Conservation (phyloP, 331 rosid genomes). For the Dryas integrifolia region DNA sequence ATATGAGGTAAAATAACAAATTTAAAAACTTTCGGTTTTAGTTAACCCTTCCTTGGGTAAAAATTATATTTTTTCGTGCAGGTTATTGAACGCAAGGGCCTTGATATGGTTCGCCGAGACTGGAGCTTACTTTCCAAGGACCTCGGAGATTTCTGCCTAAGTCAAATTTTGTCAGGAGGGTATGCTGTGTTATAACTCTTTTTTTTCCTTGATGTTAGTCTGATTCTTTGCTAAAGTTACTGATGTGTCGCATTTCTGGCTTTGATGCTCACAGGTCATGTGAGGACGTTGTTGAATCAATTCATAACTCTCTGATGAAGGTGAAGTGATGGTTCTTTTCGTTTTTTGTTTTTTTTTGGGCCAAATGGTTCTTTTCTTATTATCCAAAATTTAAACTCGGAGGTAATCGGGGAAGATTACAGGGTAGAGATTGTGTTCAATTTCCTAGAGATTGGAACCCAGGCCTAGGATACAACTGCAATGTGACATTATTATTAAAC, state of each 20-base stretch:
- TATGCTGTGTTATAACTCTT: constrained; percentile 31
- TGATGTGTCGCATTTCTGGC: constrained; percentile 21
- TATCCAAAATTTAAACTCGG: background rate
- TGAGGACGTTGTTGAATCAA: constrained; percentile 90
- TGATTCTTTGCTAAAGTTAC: constrained; percentile 16
- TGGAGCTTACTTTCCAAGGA: constrained; percentile 96
- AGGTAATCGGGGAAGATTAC: background rate
- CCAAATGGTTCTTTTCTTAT: background rate
- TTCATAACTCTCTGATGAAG: constrained; percentile 79
- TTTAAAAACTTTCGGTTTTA: constrained; percentile 15
- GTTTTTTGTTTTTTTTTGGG: constrained; percentile 1
- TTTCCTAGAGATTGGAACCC: background rate
- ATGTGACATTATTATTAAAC: background rate
- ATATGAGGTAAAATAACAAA: constrained; percentile 56
- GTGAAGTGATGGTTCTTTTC: constrained; percentile 40
- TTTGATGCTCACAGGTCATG: constrained; percentile 60
- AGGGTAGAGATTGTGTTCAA: background rate
- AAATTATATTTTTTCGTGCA: constrained; percentile 31
- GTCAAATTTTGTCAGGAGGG: constrained; percentile 96
- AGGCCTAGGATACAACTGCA: constrained; percentile 1
- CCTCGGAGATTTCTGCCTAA: constrained; percentile 83
- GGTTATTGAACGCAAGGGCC: constrained; percentile 97
- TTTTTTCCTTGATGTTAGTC: too few relatives aligned
- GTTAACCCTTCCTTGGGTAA: constrained; percentile 18
- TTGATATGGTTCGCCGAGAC: constrained; percentile 97